Evolutionary conservation across 2,329 filamentous ascomycete genomes (phyloP).

Genomic region (Thelonectria blattea): DNA sequence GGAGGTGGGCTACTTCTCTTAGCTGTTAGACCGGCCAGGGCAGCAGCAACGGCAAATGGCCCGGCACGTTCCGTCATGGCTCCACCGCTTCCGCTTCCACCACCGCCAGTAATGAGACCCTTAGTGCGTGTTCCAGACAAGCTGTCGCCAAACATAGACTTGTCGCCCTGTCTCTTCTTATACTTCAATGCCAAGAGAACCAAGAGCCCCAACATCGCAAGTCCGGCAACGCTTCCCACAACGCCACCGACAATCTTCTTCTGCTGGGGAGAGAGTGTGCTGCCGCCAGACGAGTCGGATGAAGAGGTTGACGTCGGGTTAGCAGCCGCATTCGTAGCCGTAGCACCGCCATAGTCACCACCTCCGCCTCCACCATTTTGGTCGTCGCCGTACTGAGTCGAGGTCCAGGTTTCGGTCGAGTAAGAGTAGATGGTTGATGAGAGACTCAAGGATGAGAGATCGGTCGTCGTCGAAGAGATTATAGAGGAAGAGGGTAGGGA

Average conservation of each 20-base stretch:
- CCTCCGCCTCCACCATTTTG: conserved; percentile 6
- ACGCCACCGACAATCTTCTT: conserved; percentile 61
- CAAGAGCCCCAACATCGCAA: conserved; percentile 61
- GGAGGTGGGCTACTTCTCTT: conserved; percentile 43
- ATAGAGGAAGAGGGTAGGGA: conserved; percentile 21
- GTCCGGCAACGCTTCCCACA: conserved; percentile 63
- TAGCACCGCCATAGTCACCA: conserved; percentile 25
- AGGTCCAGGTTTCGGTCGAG: conserved; percentile 36
- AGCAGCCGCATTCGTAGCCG: conserved; percentile 28
- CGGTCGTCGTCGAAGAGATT: conserved; percentile 26
- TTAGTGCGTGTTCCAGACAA: conserved; percentile 41
- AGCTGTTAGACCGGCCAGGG: conserved; percentile 53
- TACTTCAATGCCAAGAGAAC: conserved; percentile 60
- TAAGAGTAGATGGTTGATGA: conserved; percentile 36
- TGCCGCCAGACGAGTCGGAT: conserved; percentile 23
- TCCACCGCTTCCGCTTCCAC: conserved; percentile 27
- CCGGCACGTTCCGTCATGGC: conserved; percentile 55
- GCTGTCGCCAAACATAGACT: conserved; percentile 49
- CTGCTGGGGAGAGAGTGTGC: conserved; percentile 41
- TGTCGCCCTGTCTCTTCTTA: conserved; percentile 57
- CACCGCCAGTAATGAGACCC: conserved; percentile 40
- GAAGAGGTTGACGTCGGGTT: conserved; percentile 30
- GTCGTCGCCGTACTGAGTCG: conserved; percentile 29
- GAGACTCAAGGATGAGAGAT: conserved; percentile 22
- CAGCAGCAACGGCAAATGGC: conserved; percentile 51